These are phyloP conservation scores for Piloderma croceum DNA, from an alignment of 768 basidiomycete genomes.

Conservation along the genomic window DNA sequence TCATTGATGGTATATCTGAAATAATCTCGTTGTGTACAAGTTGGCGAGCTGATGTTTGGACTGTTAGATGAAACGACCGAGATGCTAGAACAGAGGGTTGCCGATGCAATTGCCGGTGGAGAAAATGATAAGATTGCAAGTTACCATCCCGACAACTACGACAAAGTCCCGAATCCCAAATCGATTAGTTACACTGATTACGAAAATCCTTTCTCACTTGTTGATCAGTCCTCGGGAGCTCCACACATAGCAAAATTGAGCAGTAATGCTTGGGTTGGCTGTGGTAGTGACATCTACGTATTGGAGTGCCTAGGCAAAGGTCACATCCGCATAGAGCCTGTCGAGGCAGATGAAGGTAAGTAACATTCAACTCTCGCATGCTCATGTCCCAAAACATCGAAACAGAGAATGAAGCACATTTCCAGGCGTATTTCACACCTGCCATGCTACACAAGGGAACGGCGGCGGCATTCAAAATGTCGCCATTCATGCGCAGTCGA, in stretches of 20 bases:
- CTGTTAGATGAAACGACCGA: constrained; percentile 53
- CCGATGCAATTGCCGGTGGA: constrained; percentile 13
- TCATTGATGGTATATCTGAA: constrained; percentile 50
- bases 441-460: constrained; percentile 40
- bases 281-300: constrained; percentile 64
- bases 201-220: constrained; percentile 64
- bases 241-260: constrained; percentile 54
- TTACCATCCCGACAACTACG: constrained; percentile 16
- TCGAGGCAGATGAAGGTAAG: constrained; percentile 32
- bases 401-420: constrained; percentile 31
- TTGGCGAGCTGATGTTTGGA: no score
- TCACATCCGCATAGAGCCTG: constrained; percentile 55
- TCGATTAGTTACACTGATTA: constrained; percentile 73
- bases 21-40: constrained; percentile 3
- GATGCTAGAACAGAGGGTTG: constrained; percentile 39
- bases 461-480: constrained; percentile 39
- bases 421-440: constrained; percentile 51
- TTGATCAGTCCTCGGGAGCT: constrained; percentile 38
- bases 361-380: background rate
- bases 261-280: constrained; percentile 71
- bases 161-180: constrained; percentile 46
- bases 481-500: constrained; percentile 50
- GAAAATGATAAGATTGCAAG: constrained; percentile 3
- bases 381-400: background rate
- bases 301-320: constrained; percentile 73